Conservation (phyloP, 805 yeast genomes). For the Blastobotrys terrestris region DNA sequence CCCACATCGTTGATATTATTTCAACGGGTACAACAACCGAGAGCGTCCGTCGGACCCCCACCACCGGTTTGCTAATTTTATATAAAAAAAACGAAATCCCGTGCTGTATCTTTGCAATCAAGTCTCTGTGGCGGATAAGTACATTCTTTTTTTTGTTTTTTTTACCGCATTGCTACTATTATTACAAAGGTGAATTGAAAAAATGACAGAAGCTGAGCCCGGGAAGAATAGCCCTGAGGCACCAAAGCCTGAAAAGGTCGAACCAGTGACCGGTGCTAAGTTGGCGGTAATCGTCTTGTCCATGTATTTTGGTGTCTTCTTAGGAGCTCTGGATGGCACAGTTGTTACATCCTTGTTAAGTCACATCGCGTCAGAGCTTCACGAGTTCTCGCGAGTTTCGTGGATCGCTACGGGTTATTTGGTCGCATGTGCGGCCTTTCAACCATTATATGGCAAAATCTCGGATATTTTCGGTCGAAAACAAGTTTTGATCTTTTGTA, state of each 20-base stretch:
- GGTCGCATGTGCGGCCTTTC: slow-evolving; percentile 65
- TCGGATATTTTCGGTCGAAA: slow-evolving; percentile 50
- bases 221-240: background rate
- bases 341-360: slow-evolving; percentile 54
- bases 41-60: background rate
- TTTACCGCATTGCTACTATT: background rate
- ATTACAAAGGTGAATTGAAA: background rate
- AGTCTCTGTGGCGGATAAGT: too few species aligned
- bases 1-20: background rate
- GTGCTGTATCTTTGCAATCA: background rate
- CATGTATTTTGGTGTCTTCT: slow-evolving; percentile 33
- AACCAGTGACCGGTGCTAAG: background rate
- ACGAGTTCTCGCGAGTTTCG: slow-evolving; percentile 43
- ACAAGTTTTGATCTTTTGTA: slow-evolving; percentile 37
- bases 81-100: background rate
- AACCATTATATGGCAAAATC: slow-evolving; percentile 65
- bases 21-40: background rate
- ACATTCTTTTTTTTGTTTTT: background rate
- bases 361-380: slow-evolving; percentile 53
- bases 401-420: slow-evolving; percentile 75
- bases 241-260: background rate
- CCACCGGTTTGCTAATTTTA: background rate
- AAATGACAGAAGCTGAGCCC: background rate
- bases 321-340: slow-evolving; percentile 55
- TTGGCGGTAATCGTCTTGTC: slow-evolving; percentile 17